Evolutionary conservation across 805 yeast species (phyloP).

Genomic region (Wickerhamomyces tratensis): DNA sequence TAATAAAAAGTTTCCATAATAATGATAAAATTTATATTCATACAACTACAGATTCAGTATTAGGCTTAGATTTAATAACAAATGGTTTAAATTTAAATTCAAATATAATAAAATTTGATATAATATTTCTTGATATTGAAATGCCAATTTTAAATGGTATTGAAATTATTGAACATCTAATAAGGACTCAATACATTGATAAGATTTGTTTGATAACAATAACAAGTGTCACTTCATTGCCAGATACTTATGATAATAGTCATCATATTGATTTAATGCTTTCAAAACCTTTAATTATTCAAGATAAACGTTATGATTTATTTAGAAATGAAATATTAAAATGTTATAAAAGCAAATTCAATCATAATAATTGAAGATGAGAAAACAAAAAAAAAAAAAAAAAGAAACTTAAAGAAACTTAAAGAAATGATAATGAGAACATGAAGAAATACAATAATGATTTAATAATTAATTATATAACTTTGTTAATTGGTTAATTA

Average conservation of each 20-base stretch:
- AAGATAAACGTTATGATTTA: not conserved
- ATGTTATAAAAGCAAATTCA: not conserved
- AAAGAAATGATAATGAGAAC: too few species aligned
- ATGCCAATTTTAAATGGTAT: slow-evolving; percentile 34
- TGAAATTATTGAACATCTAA: slow-evolving; percentile 22
- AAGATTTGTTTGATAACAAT: slow-evolving; percentile 29
- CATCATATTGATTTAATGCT: slow-evolving; percentile 26
- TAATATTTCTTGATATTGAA: slow-evolving; percentile 33
- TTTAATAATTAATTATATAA: too few species aligned
- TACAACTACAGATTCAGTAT: slow-evolving; percentile 10
- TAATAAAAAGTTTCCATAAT: slow-evolving; percentile 19
- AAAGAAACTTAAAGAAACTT: too few species aligned
- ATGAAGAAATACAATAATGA: too few species aligned
- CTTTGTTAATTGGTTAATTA: too few species aligned
- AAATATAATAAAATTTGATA: slow-evolving; percentile 13
- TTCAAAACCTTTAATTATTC: slow-evolving; percentile 25
- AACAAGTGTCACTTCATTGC: slow-evolving; percentile 23
- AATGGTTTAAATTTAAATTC: not conserved
- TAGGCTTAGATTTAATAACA: too few species aligned
- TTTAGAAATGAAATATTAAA: not conserved
- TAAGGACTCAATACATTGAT: slow-evolving; percentile 6
- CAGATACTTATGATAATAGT: slow-evolving; percentile 26
- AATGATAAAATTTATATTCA: slow-evolving; percentile 24
- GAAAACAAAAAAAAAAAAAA: too few species aligned
- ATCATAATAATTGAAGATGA: too few species aligned